Base-by-base conservation (phyloP, 179 eudicot species). In the Silene noctiflora region DNA sequence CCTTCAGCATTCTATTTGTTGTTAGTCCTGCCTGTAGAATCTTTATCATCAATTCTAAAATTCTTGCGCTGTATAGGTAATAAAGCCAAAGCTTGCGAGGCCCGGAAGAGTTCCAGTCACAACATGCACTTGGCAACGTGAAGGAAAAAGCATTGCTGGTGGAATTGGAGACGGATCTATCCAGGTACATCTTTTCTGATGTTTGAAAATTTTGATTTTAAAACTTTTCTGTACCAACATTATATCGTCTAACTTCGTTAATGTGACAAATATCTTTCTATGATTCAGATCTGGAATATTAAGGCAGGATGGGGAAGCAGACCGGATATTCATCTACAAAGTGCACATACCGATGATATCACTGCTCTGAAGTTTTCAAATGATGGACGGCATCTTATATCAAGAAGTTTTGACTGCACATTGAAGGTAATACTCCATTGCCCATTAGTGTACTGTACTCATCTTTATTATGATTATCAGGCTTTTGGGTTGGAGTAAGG, bases 241-340 rank as follows among this genome's bases (percentile, higher is more conserved):
- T 25, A 22, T 60, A n/a, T 72, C 11, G 3, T 22, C n/a, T 44
- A 19, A 51, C 22, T 6, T 22, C 20, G 17, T 21, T 76, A n/a
- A 35, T 39, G 56, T 22, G 76, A 67, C 64, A 31, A 67, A 76
- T 71, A 64, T 33, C 63, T 66, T 64, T 53, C 11, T 74, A 31
- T 39, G 66, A 21, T 61, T 19, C 71, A 95, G 99, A 88, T 95
- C 73, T 95, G 99, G 99, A 93, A 84, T 79, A 85, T 91, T 75
- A 95, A 93, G 83, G 88, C 97, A 70, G 99, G 96, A 75, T 93
- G 98, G 97, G 99, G 93, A 80, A 93, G 97, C 89, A 90, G 98
- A 76, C 99, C 99, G 71, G 99, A 95, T 71, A 71, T 88, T 22
- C 71, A 87, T 82, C 86, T 95, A 62, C 78, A 83, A 60, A 83